These are phyloP conservation scores for Euphorbia tirucalli DNA, from an alignment of 345 rosid species.

Conservation along the genomic window DNA sequence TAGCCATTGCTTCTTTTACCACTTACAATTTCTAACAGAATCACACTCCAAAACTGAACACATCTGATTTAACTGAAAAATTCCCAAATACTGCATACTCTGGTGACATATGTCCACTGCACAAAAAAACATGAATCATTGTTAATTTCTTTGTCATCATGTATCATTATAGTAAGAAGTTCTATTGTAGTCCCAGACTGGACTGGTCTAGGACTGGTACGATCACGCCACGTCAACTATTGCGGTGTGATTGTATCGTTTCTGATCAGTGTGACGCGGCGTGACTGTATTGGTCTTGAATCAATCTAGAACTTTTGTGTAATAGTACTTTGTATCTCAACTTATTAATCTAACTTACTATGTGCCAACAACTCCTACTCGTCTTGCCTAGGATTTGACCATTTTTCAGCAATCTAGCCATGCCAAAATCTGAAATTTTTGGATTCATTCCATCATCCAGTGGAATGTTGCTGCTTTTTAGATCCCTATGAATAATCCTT, in stretches of 20 bases:
- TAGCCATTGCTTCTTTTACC: conserved; percentile 9
- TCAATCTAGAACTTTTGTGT: no score
- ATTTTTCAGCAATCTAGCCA: conserved; percentile 51
- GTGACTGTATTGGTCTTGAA: no score
- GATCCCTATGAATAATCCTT: conserved; percentile 71
- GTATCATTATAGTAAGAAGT: no score
- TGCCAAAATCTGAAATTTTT: conserved; percentile 64
- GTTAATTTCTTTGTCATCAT: no score
- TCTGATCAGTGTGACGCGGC: no score
- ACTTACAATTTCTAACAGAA: conserved; percentile 15
- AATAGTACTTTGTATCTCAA: no score
- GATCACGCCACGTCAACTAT: no score
- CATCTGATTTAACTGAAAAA: conserved; percentile 24
- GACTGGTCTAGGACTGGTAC: no score
- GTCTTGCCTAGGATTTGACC: conserved; percentile 52
- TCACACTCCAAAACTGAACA: conserved; percentile 5
- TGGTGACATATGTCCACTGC: conserved; percentile 28
- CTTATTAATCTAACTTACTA: conserved; percentile 45
- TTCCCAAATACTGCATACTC: conserved; percentile 20
- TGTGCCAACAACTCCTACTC: conserved; percentile 60
- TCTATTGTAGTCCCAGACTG: no score
- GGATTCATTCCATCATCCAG: conserved; percentile 48
- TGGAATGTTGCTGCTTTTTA: conserved; percentile 62
- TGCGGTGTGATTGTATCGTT: no score
- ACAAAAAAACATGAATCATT: no score